phyloP scores from a whole-genome alignment of 495 filamentous ascomycete genomes.

The Podospora pseudocomata region DNA sequence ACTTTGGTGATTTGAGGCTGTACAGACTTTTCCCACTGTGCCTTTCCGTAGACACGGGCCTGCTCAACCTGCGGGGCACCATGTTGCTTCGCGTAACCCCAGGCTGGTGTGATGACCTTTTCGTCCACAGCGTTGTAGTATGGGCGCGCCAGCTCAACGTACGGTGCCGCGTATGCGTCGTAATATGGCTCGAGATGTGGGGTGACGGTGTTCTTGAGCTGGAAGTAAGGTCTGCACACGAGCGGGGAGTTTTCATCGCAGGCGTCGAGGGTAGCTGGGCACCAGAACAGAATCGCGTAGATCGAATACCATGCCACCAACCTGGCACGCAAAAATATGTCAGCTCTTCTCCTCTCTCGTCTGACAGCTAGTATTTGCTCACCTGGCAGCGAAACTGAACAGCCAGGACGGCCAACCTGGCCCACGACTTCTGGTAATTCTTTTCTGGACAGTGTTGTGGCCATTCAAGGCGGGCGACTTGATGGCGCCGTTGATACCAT shows the following conservation, averaged over 20 bases:
- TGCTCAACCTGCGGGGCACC: slow-evolving; percentile 72
- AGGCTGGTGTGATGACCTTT: slow-evolving; percentile 62
- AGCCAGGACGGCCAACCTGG: slow-evolving; percentile 46
- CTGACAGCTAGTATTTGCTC: slow-evolving; percentile 20
- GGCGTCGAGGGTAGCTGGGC: slow-evolving; percentile 64
- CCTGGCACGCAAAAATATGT: slow-evolving; percentile 42
- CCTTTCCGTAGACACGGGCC: slow-evolving; percentile 57
- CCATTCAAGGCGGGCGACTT: slow-evolving; percentile 28
- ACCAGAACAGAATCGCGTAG: slow-evolving; percentile 73
- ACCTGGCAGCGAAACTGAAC: slow-evolving; percentile 62
- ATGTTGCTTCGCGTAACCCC: slow-evolving; percentile 63
- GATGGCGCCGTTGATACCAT: slow-evolving; percentile 21
- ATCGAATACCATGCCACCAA: slow-evolving; percentile 82
- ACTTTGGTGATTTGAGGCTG: slow-evolving; percentile 67
- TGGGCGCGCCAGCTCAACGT: slow-evolving; percentile 71
- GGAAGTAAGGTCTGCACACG: slow-evolving; percentile 82
- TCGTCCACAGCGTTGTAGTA: slow-evolving; percentile 67
- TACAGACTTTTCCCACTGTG: slow-evolving; percentile 74
- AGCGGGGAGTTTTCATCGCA: slow-evolving; percentile 67
- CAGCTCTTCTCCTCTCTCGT: background rate
- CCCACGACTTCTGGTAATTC: slow-evolving; percentile 25
- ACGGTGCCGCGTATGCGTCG: slow-evolving; percentile 72
- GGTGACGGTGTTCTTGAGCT: slow-evolving; percentile 59
- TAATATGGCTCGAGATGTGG: slow-evolving; percentile 89
- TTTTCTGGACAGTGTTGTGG: slow-evolving; percentile 26